A percentile compares a stretch with the other conserved stretches of the same genome.
Evolutionary conservation across 2,329 filamentous ascomycete genomes (phyloP).

Genomic region (Aspergillus calidoustus): DNA sequence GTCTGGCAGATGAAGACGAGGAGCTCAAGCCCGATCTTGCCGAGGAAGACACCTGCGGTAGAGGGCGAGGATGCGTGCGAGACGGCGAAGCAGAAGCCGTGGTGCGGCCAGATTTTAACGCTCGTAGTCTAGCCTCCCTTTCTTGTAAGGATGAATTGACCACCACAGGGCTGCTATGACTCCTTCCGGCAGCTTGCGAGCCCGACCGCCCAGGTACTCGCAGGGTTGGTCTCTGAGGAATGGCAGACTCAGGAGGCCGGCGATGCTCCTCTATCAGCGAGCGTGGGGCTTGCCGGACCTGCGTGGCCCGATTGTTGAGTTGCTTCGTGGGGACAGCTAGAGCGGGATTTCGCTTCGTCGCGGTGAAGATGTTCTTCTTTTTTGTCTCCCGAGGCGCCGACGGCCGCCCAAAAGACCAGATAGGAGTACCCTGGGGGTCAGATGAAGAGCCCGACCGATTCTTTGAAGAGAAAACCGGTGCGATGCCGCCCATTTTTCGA

Average conservation of each 20-base stretch:
- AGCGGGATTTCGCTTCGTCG: slow-evolving; percentile 41
- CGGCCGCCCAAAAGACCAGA: slow-evolving; percentile 32
- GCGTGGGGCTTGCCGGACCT: slow-evolving; percentile 45
- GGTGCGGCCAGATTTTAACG: slow-evolving; percentile 34
- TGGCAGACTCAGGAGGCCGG: slow-evolving; percentile 28
- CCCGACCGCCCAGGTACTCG: slow-evolving; percentile 27
- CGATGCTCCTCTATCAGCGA: slow-evolving; percentile 49
- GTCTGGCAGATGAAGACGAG: slow-evolving; percentile 10
- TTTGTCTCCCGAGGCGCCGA: slow-evolving; percentile 36
- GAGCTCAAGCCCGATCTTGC: slow-evolving; percentile 1
- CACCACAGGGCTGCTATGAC: slow-evolving; percentile 5
- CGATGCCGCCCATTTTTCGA: slow-evolving; percentile 37
- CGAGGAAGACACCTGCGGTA: slow-evolving; percentile 12
- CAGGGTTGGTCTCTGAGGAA: slow-evolving; percentile 21
- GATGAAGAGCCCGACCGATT: slow-evolving; percentile 6
- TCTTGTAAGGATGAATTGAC: slow-evolving; percentile 28
- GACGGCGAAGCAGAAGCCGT: slow-evolving; percentile 10
- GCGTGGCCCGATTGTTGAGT: slow-evolving; percentile 43
- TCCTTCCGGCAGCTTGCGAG: slow-evolving; percentile 5
- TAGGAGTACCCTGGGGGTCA: slow-evolving; percentile 23
- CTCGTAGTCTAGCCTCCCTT: slow-evolving; percentile 37
- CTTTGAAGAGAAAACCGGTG: slow-evolving; percentile 27
- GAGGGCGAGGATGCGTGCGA: slow-evolving; percentile 2
- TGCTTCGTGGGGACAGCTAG: slow-evolving; percentile 48
- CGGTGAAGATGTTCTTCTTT: slow-evolving; percentile 38